These are phyloP conservation scores for Sphenostylis stenocarpa DNA, from an alignment of 306 rosid species.

Conservation along the genomic window DNA sequence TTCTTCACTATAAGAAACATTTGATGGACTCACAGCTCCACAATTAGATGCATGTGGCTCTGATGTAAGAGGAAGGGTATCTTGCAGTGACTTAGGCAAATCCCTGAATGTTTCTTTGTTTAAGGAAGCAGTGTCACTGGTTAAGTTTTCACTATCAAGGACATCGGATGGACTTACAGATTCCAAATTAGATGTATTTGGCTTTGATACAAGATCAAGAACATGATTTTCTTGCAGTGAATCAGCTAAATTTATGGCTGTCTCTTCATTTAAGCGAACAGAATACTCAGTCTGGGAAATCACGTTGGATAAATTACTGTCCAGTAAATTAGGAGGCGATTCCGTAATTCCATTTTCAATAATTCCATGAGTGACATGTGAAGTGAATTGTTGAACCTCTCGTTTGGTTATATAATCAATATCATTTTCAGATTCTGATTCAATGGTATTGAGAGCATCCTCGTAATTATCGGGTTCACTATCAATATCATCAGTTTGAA, in stretches of 20 bases:
- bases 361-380: constrained; percentile 36
- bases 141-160: constrained; percentile 23
- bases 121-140: constrained; percentile 38
- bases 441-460: constrained; percentile 95
- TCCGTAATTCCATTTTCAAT: constrained; percentile 45
- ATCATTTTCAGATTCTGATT: constrained; percentile 84
- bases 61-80: constrained; percentile 6
- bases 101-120: constrained; percentile 35
- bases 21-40: constrained; percentile 4
- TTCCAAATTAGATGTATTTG: neutral
- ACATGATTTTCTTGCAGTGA: constrained; percentile 16
- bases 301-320: constrained; percentile 41
- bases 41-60: constrained; percentile 24
- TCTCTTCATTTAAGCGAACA: constrained; percentile 40
- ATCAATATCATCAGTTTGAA: constrained; percentile 62
- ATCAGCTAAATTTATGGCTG: constrained; percentile 22
- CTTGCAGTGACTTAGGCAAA: constrained; percentile 30
- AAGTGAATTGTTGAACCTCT: constrained; percentile 47
- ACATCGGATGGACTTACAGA: constrained; percentile 9
- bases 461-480: constrained; percentile 78
- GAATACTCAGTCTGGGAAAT: constrained; percentile 43
- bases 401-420: constrained; percentile 70
- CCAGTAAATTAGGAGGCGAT: constrained; percentile 37
- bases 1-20: constrained; percentile 24
- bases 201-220: constrained; percentile 21